Base-by-base conservation (phyloP, 805 yeast species). In the Tetrapisispora phaffii region DNA sequence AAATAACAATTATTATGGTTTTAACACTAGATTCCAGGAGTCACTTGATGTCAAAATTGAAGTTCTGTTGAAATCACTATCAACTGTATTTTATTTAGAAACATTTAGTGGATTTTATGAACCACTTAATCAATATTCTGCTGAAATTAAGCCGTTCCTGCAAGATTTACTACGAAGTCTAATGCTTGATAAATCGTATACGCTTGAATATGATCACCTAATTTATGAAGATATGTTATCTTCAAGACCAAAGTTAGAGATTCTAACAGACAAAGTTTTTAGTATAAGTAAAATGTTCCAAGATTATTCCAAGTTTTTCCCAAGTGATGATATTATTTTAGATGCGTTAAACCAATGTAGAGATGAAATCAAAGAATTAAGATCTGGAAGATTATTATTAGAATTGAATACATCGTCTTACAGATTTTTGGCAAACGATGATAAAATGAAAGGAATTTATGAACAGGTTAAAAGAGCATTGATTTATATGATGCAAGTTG, bases 381-480 rank as follows among this genome's bases (percentile, higher is more conserved):
- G 46, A n/a, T 42, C 47, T 28, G 59, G 57, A 4, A 49, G 63
- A 32, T 40, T 56, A 2, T 44, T 79, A 3, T 66, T 85, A 43
- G 76, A 72, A 44, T 67, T 85, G 50, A 80, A 81, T 57, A 78
- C 83, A 1, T 67, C 74, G 21, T 73, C 69, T 44, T 71, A 74
- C 44, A 70, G 61, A 39, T 52, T 69, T 56, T 52, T 65, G 9
- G 70, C 70, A 15, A 67, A 69, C 5, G 85, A 82, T 43, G 74
- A 79, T 1, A 80, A 79, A 55, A 63, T 73, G 33, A 75, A 74
- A 43, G 68, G 82, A 6, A 64, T 85, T 26, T 68, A 82, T 55
- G 74, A 86, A 44, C 88, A 86, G 57, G 87, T 84, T 0, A 90
- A 90, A 60, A 70, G 95, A 50, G 82, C 88, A 52, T 67, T 89